Percentiles rank a stretch among this genome's conserved stretches.
These are phyloP conservation scores for Calonectria pseudoreteaudii DNA, from an alignment of 2,329 filamentous ascomycete genomes.

Conservation along the genomic window DNA sequence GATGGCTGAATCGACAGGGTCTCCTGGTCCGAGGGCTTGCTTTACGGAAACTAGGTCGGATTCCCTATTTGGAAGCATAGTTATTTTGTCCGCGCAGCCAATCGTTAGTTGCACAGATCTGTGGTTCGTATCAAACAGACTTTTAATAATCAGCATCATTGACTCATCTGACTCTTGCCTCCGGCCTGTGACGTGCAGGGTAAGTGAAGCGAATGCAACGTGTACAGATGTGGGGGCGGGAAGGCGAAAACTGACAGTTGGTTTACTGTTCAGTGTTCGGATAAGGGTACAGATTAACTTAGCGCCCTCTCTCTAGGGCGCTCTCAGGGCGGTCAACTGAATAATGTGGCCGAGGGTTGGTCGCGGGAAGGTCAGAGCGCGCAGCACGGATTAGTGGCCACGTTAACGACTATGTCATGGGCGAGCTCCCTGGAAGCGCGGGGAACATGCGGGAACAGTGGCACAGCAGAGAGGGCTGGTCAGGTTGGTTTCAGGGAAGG, in stretches of 20 bases:
- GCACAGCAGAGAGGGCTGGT: not conserved
- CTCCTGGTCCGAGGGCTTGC: not conserved
- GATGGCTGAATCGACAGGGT: not conserved
- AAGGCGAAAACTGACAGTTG: slow-evolving; percentile 1
- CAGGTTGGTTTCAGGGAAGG: not conserved
- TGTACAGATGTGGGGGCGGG: not conserved
- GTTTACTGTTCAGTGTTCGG: not conserved
- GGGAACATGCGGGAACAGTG: not conserved
- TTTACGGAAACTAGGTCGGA: slow-evolving; percentile 1
- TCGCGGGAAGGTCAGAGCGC: slow-evolving; percentile 8
- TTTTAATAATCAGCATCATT: not conserved
- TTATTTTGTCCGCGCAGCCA: not conserved
- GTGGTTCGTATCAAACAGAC: not conserved
- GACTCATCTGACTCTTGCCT: not conserved
- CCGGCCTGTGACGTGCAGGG: not conserved
- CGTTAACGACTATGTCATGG: slow-evolving; percentile 8
- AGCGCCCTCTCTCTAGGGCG: not conserved
- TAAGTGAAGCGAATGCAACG: slow-evolving; percentile 2
- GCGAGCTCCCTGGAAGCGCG: not conserved
- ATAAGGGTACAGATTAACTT: slow-evolving; percentile 6
- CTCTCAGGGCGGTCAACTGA: slow-evolving; percentile 4
- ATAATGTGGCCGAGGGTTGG: not conserved
- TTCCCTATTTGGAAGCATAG: not conserved
- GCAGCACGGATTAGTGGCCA: slow-evolving; percentile 2
- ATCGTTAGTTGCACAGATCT: not conserved